phyloP scores from a whole-genome alignment of 352 stramenopile species.

The Globisporangium megalacanthum region DNA sequence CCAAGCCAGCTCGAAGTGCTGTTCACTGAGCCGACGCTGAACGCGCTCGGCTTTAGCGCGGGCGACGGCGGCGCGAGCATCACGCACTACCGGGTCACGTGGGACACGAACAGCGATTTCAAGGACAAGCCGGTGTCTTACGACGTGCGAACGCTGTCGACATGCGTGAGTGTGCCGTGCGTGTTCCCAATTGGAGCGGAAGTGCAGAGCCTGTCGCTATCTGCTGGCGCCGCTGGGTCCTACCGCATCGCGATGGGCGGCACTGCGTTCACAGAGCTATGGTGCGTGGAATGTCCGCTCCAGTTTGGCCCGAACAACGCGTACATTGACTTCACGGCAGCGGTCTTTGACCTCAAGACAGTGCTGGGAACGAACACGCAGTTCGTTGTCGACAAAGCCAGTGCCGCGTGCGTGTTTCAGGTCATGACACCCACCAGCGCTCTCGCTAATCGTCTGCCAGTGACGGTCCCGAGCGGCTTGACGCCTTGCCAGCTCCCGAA shows the following conservation, averaged over 20 bases:
- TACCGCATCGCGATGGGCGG: slow-evolving; percentile 67
- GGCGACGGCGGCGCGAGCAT: slow-evolving; percentile 50
- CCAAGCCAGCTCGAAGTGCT: slow-evolving; percentile 73
- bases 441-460: slow-evolving; percentile 27
- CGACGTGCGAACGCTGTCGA: slow-evolving; percentile 46
- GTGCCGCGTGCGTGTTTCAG: slow-evolving; percentile 48
- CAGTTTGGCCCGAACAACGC: slow-evolving; percentile 24
- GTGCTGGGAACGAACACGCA: slow-evolving; percentile 71
- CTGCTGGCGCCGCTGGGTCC: slow-evolving; percentile 46
- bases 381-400: slow-evolving; percentile 49
- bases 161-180: slow-evolving; percentile 47
- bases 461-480: slow-evolving; percentile 22
- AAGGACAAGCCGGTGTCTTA: slow-evolving; percentile 29
- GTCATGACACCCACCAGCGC: slow-evolving; percentile 32
- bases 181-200: slow-evolving; percentile 88
- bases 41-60: slow-evolving; percentile 58
- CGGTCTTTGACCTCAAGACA: slow-evolving; percentile 49
- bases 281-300: slow-evolving; percentile 37
- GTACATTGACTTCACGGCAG: slow-evolving; percentile 66
- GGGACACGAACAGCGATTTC: slow-evolving; percentile 47
- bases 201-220: slow-evolving; percentile 88
- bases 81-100: slow-evolving; percentile 59
- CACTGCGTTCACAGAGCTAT: slow-evolving; percentile 20
- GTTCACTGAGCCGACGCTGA: slow-evolving; percentile 61
- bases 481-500: slow-evolving; percentile 27